Conservation (phyloP, 768 basidiomycete genomes). For the Auricularia auricula-judae region DNA sequence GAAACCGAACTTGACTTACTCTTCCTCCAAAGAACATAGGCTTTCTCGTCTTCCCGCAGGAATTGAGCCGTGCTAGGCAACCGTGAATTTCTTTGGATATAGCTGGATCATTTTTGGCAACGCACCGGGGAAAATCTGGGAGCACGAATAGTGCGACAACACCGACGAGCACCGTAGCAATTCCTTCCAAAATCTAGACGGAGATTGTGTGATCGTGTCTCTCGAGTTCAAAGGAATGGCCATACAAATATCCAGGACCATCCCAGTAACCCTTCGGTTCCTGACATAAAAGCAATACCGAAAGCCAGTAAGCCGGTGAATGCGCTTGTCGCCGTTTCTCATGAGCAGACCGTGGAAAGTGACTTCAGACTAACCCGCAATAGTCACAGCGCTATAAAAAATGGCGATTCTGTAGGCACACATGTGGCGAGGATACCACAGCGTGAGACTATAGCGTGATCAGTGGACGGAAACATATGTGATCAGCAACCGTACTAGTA, state of each 20-base stretch:
- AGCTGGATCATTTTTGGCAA: not conserved
- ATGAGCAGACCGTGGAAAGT: too few species aligned
- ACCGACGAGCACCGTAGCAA: slow-evolving; percentile 47
- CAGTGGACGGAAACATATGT: not conserved
- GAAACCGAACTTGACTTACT: slow-evolving; percentile 25
- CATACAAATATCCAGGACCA: slow-evolving; percentile 59
- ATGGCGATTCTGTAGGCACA: slow-evolving; percentile 49
- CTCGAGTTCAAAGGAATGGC: not conserved
- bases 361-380: slow-evolving; percentile 29
- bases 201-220: not conserved
- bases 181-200: slow-evolving; percentile 49
- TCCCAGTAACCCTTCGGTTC: slow-evolving; percentile 32
- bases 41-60: slow-evolving; percentile 48
- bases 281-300: slow-evolving; percentile 42
- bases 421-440: slow-evolving; percentile 59
- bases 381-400: slow-evolving; percentile 55
- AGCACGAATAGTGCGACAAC: slow-evolving; percentile 28
- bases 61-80: slow-evolving; percentile 46
- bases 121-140: not conserved
- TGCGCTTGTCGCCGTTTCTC: slow-evolving; percentile 31
- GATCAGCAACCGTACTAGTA: slow-evolving; percentile 44
- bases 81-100: slow-evolving; percentile 20
- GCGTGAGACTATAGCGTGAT: slow-evolving; percentile 33
- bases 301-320: slow-evolving; percentile 51
- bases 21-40: slow-evolving; percentile 43